Evolutionary conservation across 1,284 basidiomycete genomes (phyloP).

Genomic region (Leccinum fallax): DNA sequence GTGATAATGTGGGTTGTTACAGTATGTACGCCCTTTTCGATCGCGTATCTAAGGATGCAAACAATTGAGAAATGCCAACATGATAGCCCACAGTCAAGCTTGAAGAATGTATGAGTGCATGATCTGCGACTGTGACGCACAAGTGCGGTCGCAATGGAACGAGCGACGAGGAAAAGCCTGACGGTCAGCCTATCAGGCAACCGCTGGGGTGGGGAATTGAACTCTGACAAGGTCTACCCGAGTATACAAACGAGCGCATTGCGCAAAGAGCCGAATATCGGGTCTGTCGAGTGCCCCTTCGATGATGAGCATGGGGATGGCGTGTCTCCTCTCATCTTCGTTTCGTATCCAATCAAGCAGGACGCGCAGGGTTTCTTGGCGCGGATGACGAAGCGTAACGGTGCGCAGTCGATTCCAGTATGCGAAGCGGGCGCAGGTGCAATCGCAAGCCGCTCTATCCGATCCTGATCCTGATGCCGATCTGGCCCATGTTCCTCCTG

Average conservation of each 20-base stretch:
- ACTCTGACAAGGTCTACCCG: conserved; percentile 22
- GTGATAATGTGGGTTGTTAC: neutral
- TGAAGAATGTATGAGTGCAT: neutral
- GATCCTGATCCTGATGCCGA: conserved; percentile 5
- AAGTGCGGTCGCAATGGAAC: neutral
- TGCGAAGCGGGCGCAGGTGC: conserved; percentile 4
- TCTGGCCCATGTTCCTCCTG: neutral
- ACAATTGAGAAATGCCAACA: neutral
- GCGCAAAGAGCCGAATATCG: conserved; percentile 23
- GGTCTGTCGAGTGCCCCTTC: conserved; percentile 17
- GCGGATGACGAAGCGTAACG: conserved; percentile 27
- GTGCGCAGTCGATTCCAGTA: conserved; percentile 24
- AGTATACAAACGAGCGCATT: conserved; percentile 12
- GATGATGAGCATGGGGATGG: conserved; percentile 20
- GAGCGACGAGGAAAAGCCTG: neutral
- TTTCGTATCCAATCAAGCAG: conserved; percentile 27
- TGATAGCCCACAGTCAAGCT: neutral
- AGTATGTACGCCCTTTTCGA: conserved; percentile 1
- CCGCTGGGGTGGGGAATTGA: neutral
- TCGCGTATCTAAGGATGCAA: conserved; percentile 11
- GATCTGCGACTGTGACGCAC: neutral
- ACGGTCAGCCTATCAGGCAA: neutral
- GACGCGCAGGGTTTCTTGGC: conserved; percentile 22
- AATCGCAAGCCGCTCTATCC: neutral
- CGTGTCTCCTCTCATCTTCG: conserved; percentile 12